Conservation (phyloP, 2,329 filamentous ascomycete genomes). For the Arthrobotrys sphaeroides region DNA sequence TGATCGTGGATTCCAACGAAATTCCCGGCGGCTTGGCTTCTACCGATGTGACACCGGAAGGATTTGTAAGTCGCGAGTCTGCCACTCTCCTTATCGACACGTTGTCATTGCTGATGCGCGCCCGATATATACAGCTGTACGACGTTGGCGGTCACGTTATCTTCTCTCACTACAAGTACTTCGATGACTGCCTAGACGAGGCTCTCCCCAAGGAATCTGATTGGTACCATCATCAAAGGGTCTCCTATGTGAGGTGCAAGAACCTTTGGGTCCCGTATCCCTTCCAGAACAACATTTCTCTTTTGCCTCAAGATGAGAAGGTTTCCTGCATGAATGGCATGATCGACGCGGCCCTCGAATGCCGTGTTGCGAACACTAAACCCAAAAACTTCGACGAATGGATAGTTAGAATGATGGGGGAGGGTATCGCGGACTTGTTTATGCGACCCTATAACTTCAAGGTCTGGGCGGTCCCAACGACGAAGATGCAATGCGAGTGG, state of each 20-base stretch:
- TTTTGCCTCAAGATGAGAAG: slow-evolving; percentile 97
- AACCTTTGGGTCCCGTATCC: slow-evolving; percentile 96
- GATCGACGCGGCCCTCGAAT: slow-evolving; percentile 91
- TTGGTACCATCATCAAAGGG: slow-evolving; percentile 97
- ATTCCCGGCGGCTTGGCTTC: slow-evolving; percentile 94
- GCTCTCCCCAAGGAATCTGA: slow-evolving; percentile 91
- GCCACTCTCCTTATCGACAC: slow-evolving; percentile 1
- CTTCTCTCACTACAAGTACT: slow-evolving; percentile 99
- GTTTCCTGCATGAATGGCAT: slow-evolving; percentile 92
- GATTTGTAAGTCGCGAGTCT: slow-evolving; percentile 79
- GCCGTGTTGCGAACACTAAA: slow-evolving; percentile 86
- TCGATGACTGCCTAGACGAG: slow-evolving; percentile 98
- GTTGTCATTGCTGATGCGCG: not conserved
- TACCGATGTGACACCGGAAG: slow-evolving; percentile 92
- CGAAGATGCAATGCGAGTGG: slow-evolving; percentile 99
- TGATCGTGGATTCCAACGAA: slow-evolving; percentile 92
- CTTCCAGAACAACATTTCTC: slow-evolving; percentile 99
- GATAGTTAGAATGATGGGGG: slow-evolving; percentile 90
- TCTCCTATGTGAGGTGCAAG: slow-evolving; percentile 99
- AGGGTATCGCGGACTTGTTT: slow-evolving; percentile 91
- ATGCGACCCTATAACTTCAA: slow-evolving; percentile 99
- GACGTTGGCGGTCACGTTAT: slow-evolving; percentile 98
- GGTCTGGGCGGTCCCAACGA: slow-evolving; percentile 98
- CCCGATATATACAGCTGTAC: slow-evolving; percentile 78
- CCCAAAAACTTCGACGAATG: slow-evolving; percentile 98